phyloP scores from a whole-genome alignment of 176 grass and related monocot species.

The Stipa capillata region DNA sequence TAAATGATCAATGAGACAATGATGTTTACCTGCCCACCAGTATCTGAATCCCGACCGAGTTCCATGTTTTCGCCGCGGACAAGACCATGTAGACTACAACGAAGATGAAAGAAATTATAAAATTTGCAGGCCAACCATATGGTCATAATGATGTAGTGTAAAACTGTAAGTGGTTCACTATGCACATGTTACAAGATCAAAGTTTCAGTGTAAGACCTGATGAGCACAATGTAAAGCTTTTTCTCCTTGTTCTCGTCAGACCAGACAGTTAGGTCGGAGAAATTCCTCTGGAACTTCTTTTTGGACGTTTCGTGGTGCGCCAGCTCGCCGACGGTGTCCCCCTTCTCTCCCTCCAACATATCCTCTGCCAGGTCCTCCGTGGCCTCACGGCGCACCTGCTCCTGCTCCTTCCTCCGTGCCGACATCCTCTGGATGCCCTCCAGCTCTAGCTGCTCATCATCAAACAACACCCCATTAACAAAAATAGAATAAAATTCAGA shows the following conservation, averaged over 20 bases:
- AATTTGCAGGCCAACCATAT: background rate
- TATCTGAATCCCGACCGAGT: conserved; percentile 91
- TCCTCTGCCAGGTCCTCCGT: conserved; percentile 89
- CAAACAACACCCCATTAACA: background rate
- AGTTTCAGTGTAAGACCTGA: conserved; percentile 35
- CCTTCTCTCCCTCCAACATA: conserved; percentile 75
- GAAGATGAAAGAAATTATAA: background rate
- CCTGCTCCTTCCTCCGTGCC: conserved; percentile 57
- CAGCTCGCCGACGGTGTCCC: conserved; percentile 56
- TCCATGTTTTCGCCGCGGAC: conserved; percentile 99
- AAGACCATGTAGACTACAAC: conserved; percentile 75
- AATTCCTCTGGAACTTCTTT: conserved; percentile 74
- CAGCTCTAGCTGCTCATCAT: conserved; percentile 54
- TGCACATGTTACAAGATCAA: background rate
- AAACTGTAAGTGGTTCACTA: background rate
- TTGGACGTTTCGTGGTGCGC: conserved; percentile 29
- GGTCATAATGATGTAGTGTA: background rate
- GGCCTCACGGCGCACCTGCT: conserved; percentile 63
- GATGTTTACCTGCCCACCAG: conserved; percentile 76
- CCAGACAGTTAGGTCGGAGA: conserved; percentile 71
- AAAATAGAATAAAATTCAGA: background rate
- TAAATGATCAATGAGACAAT: background rate
- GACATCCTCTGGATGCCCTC: conserved; percentile 74
- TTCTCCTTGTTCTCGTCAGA: conserved; percentile 80
- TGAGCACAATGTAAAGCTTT: conserved; percentile 90